Percentiles rank a stretch among this genome's conserved stretches.
These are phyloP conservation scores for Colletotrichum phormii DNA, from an alignment of 2,329 filamentous ascomycete genomes.

Conservation along the genomic window DNA sequence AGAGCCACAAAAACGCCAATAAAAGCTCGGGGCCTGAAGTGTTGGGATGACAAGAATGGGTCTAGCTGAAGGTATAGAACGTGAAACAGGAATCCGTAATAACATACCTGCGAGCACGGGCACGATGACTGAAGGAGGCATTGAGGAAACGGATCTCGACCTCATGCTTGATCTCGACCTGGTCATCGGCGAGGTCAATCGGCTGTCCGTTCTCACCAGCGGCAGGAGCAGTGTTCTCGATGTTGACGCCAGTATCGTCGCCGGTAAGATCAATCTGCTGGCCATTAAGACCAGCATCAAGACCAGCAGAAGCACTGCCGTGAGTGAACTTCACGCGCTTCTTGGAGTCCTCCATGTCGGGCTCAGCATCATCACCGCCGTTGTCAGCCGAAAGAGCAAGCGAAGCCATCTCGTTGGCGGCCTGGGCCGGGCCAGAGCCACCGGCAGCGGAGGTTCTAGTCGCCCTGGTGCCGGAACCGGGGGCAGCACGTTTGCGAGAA, in stretches of 20 bases:
- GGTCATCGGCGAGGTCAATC: not conserved
- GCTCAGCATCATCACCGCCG: conserved; percentile 18
- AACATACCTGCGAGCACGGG: not conserved
- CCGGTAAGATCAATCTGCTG: conserved; percentile 25
- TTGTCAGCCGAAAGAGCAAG: conserved; percentile 1
- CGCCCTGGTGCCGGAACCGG: not conserved
- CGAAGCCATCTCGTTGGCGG: conserved; percentile 18
- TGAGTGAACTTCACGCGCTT: conserved; percentile 12
- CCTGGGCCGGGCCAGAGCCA: not conserved
- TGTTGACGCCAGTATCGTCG: not conserved
- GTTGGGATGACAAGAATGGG: not conserved
- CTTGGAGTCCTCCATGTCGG: conserved; percentile 1
- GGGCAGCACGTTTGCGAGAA: conserved; percentile 22
- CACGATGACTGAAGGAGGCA: not conserved
- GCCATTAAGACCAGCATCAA: not conserved
- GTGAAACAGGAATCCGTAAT: not conserved
- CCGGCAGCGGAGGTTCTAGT: not conserved
- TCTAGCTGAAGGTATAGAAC: not conserved
- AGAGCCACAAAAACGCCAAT: not conserved
- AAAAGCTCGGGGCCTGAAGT: not conserved
- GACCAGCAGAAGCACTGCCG: not conserved
- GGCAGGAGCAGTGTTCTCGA: not conserved
- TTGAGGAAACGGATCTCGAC: not conserved
- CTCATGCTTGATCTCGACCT: not conserved
- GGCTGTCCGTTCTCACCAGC: not conserved